These are phyloP conservation scores for Zasmidium citrigriseum DNA, from an alignment of 2,329 filamentous ascomycete species.

Conservation along the genomic window DNA sequence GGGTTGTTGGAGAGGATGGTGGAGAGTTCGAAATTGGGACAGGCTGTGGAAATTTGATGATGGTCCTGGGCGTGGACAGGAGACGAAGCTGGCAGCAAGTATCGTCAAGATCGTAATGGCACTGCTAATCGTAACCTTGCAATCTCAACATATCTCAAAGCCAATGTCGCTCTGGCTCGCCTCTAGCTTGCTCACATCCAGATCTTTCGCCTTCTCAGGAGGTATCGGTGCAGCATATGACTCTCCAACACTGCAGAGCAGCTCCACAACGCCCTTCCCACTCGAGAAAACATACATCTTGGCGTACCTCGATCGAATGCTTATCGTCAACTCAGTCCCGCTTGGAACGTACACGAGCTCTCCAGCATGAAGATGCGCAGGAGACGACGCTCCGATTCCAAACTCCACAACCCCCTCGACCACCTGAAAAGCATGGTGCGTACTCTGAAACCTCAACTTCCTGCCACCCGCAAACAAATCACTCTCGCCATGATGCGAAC, in stretches of 20 bases:
- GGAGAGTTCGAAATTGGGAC: slow-evolving; percentile 6
- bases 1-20: slow-evolving; percentile 9
- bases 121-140: too few relatives aligned
- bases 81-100: too few relatives aligned
- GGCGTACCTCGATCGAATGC: slow-evolving; percentile 50
- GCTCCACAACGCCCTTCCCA: slow-evolving; percentile 50
- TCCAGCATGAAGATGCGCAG: slow-evolving; percentile 45
- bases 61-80: too few relatives aligned
- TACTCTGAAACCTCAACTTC: slow-evolving; percentile 46
- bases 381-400: slow-evolving; percentile 38
- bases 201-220: slow-evolving; percentile 20
- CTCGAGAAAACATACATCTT: slow-evolving; percentile 52
- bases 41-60: neutral
- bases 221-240: slow-evolving; percentile 22
- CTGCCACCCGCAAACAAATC: slow-evolving; percentile 35
- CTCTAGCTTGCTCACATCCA: neutral
- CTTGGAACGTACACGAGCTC: slow-evolving; percentile 53
- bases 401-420: slow-evolving; percentile 51
- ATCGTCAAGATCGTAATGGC: too few relatives aligned
- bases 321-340: slow-evolving; percentile 48
- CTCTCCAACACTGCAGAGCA: slow-evolving; percentile 39
- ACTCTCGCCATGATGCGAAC: slow-evolving; percentile 36
- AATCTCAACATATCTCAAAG: neutral
- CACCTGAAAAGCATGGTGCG: slow-evolving; percentile 56
- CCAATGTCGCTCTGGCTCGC: neutral